Percentiles rank a stretch among this genome's conserved stretches.
Evolutionary conservation across 805 yeast species (phyloP).

Genomic region (Yarrowia sp.): DNA sequence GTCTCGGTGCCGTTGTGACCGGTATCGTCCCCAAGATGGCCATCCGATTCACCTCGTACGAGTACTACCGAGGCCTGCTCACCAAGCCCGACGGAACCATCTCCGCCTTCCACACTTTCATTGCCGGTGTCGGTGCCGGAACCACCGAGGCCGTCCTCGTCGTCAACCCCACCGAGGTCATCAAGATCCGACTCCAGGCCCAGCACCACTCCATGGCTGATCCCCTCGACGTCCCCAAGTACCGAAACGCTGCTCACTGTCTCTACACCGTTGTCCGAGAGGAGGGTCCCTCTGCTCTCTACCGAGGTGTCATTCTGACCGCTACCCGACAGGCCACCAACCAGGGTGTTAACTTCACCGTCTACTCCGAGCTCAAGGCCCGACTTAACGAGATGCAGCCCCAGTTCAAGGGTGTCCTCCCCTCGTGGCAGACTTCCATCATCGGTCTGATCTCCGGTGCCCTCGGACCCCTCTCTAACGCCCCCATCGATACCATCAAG

Average conservation of each 20-base stretch:
- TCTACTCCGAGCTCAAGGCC: conserved; percentile 80
- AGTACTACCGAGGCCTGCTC: conserved; percentile 72
- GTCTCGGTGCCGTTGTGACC: conserved; percentile 93
- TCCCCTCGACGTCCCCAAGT: conserved; percentile 76
- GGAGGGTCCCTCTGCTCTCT: conserved; percentile 85
- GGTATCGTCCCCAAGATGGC: conserved; percentile 99
- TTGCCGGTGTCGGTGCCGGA: conserved; percentile 98
- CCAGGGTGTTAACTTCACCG: conserved; percentile 98
- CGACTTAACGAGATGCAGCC: conserved; percentile 55
- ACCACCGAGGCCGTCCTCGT: conserved; percentile 91
- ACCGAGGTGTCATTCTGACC: conserved; percentile 92
- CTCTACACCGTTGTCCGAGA: conserved; percentile 78
- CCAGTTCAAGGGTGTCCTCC: conserved; percentile 59
- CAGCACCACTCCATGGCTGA: conserved; percentile 88
- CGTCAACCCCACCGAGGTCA: conserved; percentile 97
- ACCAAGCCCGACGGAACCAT: conserved; percentile 57
- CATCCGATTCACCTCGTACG: conserved; percentile 90
- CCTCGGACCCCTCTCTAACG: conserved; percentile 94
- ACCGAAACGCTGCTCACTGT: conserved; percentile 91
- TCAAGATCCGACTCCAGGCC: conserved; percentile 92
- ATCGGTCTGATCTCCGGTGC: conserved; percentile 95
- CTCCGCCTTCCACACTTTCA: conserved; percentile 70
- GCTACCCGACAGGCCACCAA: conserved; percentile 98
- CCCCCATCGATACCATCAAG: conserved; percentile 95
- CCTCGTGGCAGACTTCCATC: conserved; percentile 90